Percentiles rank a stretch among this genome's conserved stretches.
Conservation (phyloP, 306 rosid genomes). For the Vicia villosa region DNA sequence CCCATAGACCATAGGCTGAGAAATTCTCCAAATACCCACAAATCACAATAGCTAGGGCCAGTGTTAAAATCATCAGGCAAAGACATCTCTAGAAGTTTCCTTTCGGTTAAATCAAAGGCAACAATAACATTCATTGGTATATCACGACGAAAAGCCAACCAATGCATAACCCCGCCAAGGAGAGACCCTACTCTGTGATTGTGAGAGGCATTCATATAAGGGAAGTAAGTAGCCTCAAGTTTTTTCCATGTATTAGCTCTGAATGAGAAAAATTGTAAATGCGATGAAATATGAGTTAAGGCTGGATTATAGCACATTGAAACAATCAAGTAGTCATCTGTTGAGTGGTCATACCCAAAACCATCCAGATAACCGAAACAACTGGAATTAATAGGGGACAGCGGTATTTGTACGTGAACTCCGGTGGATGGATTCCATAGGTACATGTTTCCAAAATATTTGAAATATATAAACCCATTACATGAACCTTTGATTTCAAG, state of each 20-base stretch:
- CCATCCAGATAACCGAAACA: background rate
- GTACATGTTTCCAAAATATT: background rate
- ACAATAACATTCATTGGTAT: background rate
- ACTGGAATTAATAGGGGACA: background rate
- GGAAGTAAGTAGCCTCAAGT: background rate
- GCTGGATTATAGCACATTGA: background rate
- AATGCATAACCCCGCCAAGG: constrained; percentile 15
- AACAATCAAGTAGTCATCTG: background rate
- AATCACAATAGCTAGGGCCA: too few relatives aligned
- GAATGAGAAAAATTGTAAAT: background rate
- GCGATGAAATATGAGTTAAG: background rate
- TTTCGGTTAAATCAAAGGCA: constrained; percentile 29
- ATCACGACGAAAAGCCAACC: background rate
- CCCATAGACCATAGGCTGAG: too few relatives aligned
- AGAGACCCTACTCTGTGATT: background rate
- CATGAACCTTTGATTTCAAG: background rate
- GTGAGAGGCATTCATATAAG: background rate
- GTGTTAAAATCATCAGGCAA: too few relatives aligned
- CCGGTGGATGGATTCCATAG: background rate
- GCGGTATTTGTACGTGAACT: background rate
- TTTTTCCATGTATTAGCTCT: background rate
- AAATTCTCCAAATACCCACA: too few relatives aligned
- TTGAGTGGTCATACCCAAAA: background rate
- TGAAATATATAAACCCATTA: background rate
- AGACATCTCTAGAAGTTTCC: constrained; percentile 18